A percentile compares a stretch with the other conserved stretches of the same genome.
Conservation (phyloP, 176 grass and related monocot species). For the Aegilops speltoides region DNA sequence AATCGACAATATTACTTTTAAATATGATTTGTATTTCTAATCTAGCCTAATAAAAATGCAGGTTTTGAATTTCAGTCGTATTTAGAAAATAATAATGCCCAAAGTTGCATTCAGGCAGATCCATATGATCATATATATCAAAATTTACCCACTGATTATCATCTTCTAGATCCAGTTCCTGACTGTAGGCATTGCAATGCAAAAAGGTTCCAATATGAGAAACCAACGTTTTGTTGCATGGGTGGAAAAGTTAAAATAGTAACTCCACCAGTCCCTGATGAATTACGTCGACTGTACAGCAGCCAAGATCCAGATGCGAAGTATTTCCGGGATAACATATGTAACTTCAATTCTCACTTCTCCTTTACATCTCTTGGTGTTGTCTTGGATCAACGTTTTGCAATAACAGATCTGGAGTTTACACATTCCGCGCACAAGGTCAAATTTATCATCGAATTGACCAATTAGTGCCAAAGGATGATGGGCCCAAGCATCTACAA, state of each 20-base stretch:
- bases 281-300: neutral
- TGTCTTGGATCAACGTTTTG: neutral
- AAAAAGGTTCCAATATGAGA: slow-evolving; percentile 18
- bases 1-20: too few relatives aligned
- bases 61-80: neutral
- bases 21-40: too few relatives aligned
- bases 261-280: neutral
- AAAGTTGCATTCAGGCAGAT: neutral
- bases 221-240: slow-evolving; percentile 31
- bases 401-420: neutral
- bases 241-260: slow-evolving; percentile 22
- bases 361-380: neutral
- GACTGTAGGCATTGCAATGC: neutral
- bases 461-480: neutral
- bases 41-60: neutral
- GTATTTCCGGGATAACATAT: neutral
- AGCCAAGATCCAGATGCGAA: neutral
- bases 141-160: neutral
- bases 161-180: neutral
- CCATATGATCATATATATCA: neutral
- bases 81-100: neutral
- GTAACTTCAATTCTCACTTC: neutral
- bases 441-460: neutral
- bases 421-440: neutral
- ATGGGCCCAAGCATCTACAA: neutral